Percentiles rank a stretch among this genome's conserved stretches.
These are phyloP conservation scores for Talaromyces sp. DNA, from an alignment of 2,329 filamentous ascomycete species.

Conservation along the genomic window DNA sequence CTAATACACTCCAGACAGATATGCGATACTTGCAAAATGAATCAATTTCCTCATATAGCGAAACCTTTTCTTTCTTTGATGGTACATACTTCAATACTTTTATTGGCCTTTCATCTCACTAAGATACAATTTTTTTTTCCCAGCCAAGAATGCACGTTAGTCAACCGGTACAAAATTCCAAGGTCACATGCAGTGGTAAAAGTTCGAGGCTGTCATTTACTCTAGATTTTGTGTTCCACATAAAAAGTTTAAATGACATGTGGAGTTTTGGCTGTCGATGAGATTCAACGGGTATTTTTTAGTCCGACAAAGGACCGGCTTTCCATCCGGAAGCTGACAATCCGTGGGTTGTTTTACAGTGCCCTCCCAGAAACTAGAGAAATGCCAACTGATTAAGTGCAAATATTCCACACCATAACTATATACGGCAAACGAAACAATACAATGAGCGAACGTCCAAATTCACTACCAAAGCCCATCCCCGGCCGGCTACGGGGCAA, in stretches of 20 bases:
- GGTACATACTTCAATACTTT: neutral
- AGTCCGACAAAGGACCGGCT: neutral
- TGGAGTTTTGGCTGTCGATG: neutral
- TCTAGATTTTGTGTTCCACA: neutral
- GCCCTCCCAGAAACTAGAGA: neutral
- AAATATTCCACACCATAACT: neutral
- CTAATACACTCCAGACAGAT: neutral
- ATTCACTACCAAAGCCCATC: constrained; percentile 3
- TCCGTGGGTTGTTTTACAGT: neutral
- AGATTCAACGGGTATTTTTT: neutral
- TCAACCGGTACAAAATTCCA: neutral
- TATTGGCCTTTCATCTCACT: neutral
- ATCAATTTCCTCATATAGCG: neutral
- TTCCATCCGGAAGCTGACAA: neutral
- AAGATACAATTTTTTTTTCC: neutral
- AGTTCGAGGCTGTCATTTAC: neutral
- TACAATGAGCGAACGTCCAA: neutral
- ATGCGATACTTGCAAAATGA: neutral
- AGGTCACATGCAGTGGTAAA: neutral
- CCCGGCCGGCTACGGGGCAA: constrained; percentile 7
- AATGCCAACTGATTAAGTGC: neutral
- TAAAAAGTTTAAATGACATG: neutral
- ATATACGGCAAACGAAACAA: neutral
- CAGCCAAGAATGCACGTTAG: neutral
- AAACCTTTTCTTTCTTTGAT: neutral